Base-by-base conservation (phyloP, 2,329 filamentous ascomycete species). In the Diplodia sapinea region DNA sequence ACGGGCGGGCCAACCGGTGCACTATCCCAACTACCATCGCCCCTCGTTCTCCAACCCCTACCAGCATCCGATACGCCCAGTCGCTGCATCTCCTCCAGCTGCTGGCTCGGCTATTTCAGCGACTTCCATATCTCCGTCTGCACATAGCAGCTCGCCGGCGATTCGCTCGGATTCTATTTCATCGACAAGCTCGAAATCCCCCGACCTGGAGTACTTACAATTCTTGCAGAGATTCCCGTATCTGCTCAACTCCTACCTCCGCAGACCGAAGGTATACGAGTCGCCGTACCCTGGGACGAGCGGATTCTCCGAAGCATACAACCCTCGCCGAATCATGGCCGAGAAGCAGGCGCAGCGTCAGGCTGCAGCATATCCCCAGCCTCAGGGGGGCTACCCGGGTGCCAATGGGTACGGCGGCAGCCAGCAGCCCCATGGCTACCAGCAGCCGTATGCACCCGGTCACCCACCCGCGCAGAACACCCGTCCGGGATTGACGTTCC, bases 211-310 rank as follows among this genome's bases (percentile, higher is more conserved):
- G 66, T 82, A 82, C 69, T 70, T 83, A 70, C 73, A 76, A 71
- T 79, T 82, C 69, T 71, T 83, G 51, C 76, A 78, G 71, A 78
- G 80, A 67, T 83, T 82, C 69, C 81, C 81, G 12, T 82, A 82
- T 70, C 75, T 83, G 40, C 77, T 76, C 67, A 82, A 82, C 69
- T 78, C 79, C 65, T 82, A 79, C 72, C 77, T 80, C 61, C 76
- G 81, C 68, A 76, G 79, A 73, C 78, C 79, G 70, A 79, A 80
- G 73, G 78, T 78, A 73, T 83, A 83, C 74, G 77, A 80, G 65
- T 82, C 81, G 70, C 82, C 82, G 68, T 83, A 83, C 31, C 66
- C 66, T 38, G 66, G 66, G 7, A 63, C 51, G 9, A 64, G 50
- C 26, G 66, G 66, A 13, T 68, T 68, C 31, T 68, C 66, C 20